Base-by-base conservation (phyloP, 2,329 filamentous ascomycete species). In the Dothiorella sarmentorum region DNA sequence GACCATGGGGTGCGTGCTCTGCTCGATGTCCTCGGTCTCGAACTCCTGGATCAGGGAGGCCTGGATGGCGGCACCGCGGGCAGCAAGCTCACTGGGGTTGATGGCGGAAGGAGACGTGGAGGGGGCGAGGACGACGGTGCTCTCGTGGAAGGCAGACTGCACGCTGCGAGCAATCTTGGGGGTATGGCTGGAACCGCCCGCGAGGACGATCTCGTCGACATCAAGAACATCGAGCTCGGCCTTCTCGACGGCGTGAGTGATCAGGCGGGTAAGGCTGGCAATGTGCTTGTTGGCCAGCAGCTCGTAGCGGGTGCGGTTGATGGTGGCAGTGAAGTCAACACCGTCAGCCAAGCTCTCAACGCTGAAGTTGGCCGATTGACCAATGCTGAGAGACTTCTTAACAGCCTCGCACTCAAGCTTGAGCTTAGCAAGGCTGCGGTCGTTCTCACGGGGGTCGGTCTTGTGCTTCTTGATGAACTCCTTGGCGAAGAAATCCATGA, bases 381-480 rank as follows among this genome's bases (percentile, higher is more conserved):
- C 91, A 68, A 97, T 82, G 70, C 89, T 94, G 61, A 99, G 84
- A 20, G 92, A 87, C 80, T 94, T 94, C 84, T 96, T 97, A 67
- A 92, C 88, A 49, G 87, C 83, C 78, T 99, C 94, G 64, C 91
- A 84, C 80, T 97, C 94, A 47, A 91, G 82, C 76, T 91, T 93
- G 65, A 99, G 81, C 83, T 97, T 99, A 62, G 94, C 92, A 67
- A 97, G 78, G 68, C 89, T 88, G 68, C 87, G 87, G 58, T 87
- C 81, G 72, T 94, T 90, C 70, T 87, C 83, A 66, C 92, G 85
- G 20, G 94, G 94, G 75, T 97, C 94, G 60, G 65, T 68, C 78
- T 87, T 88, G 83, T 97, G 85, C 83, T 96, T 96, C 85, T 99
- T 97, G 71, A 94, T 84, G 78, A 99, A 99, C 77, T 99, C 94